Base-by-base conservation (phyloP, 164 flowering plant genomes). In the Aristolochia californica region DNA sequence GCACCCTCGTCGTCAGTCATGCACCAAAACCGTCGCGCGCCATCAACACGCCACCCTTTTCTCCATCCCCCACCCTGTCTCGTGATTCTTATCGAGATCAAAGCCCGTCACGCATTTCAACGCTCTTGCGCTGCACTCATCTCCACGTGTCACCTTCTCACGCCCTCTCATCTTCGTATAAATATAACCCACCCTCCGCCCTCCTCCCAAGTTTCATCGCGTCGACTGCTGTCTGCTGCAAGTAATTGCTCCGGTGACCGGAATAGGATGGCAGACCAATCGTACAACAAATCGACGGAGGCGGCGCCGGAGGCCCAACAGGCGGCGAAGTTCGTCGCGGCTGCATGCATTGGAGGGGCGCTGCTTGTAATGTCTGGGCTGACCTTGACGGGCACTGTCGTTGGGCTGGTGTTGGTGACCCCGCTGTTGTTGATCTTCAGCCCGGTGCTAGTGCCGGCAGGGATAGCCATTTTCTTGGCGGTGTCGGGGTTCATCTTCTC, bases 401-500 rank as follows among this genome's bases (percentile, higher is more conserved):
- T 72, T 17, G 62, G 51, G 0, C 25, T 72, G 24, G 55, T 64
- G 8, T 8, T 62, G 22, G 72, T 67, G 4, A 66, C 72, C 16
- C 76, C 76, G 16, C 18, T 68, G 38, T 43, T 72, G 21, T 55
- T 72, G 5, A 38, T 68, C 49, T 68, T 62, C 59, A 68, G 70
- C 44, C 72, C 72, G 11, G 54, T 72, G 20, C 51, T 72, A 2
- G 60, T 72, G 1, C 72, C 70, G 5, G 72, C 76, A 2, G 68
- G 40, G 15, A 27, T 65, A 5, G 43, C 69, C 13, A 25, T 62
- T n/a, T 45, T 56, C 43, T 34, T 72, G 57, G 23, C 63, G 44
- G 23, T 30, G 5, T n/a, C 52, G 7, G 70, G 72, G 48, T 68
- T 72, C 24, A 20, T 68, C 53, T 28, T 61, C 13, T 62, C 76